Conservation (phyloP, 495 filamentous ascomycete species). For the Hypomontagnella monticulosa region DNA sequence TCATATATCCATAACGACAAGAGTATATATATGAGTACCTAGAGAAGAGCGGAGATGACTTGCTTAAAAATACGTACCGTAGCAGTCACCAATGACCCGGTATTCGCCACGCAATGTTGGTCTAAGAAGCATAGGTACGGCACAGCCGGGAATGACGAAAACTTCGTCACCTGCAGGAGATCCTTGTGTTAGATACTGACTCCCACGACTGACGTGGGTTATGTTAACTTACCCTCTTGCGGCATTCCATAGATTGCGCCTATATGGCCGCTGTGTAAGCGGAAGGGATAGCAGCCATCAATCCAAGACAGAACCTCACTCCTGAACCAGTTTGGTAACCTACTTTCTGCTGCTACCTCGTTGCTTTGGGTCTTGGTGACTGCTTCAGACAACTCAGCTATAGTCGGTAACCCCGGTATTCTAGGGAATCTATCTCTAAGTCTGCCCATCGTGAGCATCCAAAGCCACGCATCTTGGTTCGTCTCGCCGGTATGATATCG, state of each 20-base stretch:
- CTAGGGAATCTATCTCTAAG: not conserved
- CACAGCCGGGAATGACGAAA: constrained; percentile 22
- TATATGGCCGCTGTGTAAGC: constrained; percentile 12
- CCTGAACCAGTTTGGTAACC: not conserved
- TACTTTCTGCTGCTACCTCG: no score
- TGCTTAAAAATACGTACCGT: constrained; percentile 14
- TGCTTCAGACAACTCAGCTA: no score
- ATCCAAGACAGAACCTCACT: not conserved
- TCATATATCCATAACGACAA: no score
- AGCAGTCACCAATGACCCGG: constrained; percentile 31
- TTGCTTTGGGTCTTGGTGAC: no score
- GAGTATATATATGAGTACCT: no score
- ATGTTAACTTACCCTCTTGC: constrained; percentile 13
- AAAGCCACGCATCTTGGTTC: constrained; percentile 9
- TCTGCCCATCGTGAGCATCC: constrained; percentile 5
- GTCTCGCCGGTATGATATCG: constrained; percentile 13
- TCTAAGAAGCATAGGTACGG: constrained; percentile 24
- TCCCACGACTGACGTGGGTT: not conserved
- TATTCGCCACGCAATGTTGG: constrained; percentile 14
- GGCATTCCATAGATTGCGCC: constrained; percentile 13
- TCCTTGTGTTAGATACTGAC: not conserved
- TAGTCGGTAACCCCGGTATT: no score
- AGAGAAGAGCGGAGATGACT: not conserved
- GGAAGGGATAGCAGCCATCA: not conserved
- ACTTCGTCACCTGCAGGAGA: constrained; percentile 19